Evolutionary conservation across 345 rosid species (phyloP), one percentile per base, ranked within the genome.

Genomic region (Raphanus raphanistrum): DNA sequence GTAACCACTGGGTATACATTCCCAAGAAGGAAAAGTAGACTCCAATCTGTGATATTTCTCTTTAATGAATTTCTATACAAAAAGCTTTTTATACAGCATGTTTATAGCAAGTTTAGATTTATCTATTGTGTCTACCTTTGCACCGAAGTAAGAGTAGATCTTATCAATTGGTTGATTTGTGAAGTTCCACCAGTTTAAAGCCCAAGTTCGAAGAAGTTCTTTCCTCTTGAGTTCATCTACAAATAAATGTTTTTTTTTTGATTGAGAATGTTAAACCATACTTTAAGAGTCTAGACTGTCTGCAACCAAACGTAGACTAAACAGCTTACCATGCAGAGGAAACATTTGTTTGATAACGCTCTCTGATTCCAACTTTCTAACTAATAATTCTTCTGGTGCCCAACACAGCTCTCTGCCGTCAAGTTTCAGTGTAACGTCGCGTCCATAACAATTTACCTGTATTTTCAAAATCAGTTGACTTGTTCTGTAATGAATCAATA

Each of bases 11-110:
- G 8, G 97, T 88, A 85, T 90, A 89, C 93, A 89, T 94, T 77
- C 90, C 95, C 57, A 94, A 89, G 80, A 94, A 94, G 52, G 98
- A 72, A 83, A 90, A 94, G 82, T 92, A 94, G 77, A 90, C 80
- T 50, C 97, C 97, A 81, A 90, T 87, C 98, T 92, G 76, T 79
- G 68, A 61, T 63, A 13, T 59, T 12, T 50, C 32, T 50, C 73
- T 31, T n/a, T 71, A 67, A 76, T 79, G 75, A 63, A 72, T 52
- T 48, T 50, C 54, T 33, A 48, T 5, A 74, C 63, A 64, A 15
- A 52, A 58, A 58, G 17, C 68, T 55, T 63, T 38, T 29, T 68
- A 41, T 36, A 54, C 50, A 68, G 16, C 41, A 66, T 52, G 58
- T 38, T 69, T 38, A 70, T 4, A 69, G 6, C 60, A 63, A 75